These are phyloP conservation scores for Lodderomyces parapsilosis DNA, from an alignment of 1,139 yeast genomes.

Conservation along the genomic window DNA sequence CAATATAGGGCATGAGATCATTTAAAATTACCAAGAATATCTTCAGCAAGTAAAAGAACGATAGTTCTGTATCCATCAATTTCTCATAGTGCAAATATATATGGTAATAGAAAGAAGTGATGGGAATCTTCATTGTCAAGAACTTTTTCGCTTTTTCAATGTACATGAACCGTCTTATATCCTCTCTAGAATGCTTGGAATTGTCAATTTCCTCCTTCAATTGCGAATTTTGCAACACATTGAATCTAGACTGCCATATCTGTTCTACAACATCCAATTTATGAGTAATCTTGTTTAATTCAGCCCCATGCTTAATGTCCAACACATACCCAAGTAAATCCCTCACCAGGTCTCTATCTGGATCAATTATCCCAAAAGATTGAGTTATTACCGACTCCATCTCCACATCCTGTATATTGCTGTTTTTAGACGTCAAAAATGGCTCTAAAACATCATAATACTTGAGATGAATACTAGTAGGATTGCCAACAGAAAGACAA, in stretches of 20 bases:
- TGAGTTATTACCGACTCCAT: constrained; percentile 16
- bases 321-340: constrained; percentile 14
- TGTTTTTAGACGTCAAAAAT: constrained; percentile 13
- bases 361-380: constrained; percentile 9
- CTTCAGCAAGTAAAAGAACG: constrained; percentile 30
- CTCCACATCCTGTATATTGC: constrained; percentile 13
- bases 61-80: constrained; percentile 18
- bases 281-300: constrained; percentile 17
- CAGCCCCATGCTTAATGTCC: constrained; percentile 18
- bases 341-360: constrained; percentile 9
- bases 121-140: constrained; percentile 21
- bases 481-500: constrained; percentile 40
- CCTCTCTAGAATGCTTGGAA: not conserved
- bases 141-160: constrained; percentile 17
- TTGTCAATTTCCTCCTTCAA: not conserved
- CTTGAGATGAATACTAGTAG: constrained; percentile 26
- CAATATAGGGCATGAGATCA: constrained; percentile 28
- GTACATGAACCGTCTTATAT: not conserved
- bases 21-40: constrained; percentile 20
- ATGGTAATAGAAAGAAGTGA: constrained; percentile 27
- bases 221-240: constrained; percentile 9
- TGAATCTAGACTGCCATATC: constrained; percentile 11
- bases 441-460: constrained; percentile 41
- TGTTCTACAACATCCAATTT: constrained; percentile 19
- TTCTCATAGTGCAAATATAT: constrained; percentile 33